Conservation (phyloP, 116 monocot genomes). For the Posidonia oceanica region DNA sequence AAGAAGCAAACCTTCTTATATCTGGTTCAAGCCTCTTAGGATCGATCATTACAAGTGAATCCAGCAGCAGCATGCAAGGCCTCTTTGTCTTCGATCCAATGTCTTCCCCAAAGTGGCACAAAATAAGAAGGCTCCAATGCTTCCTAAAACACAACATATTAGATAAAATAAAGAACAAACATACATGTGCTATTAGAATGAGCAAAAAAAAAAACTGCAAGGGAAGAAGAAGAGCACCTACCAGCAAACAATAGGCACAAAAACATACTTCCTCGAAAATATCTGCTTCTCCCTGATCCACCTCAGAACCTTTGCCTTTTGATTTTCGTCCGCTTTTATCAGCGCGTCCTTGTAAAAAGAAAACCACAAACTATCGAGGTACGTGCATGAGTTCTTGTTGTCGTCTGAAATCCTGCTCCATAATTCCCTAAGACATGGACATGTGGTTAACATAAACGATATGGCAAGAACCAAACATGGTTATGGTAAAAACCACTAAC, state of each 20-base stretch:
- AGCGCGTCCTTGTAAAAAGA: slow-evolving; percentile 30
- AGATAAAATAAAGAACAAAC: not conserved
- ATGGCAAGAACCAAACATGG: not conserved
- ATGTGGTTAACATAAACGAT: too few relatives aligned
- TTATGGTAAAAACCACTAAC: slow-evolving; percentile 14
- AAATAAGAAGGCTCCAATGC: slow-evolving; percentile 74
- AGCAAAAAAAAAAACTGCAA: not conserved
- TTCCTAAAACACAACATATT: slow-evolving; percentile 22
- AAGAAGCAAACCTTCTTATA: slow-evolving; percentile 40
- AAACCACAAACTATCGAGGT: slow-evolving; percentile 73
- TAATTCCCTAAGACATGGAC: slow-evolving; percentile 21
- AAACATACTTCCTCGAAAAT: slow-evolving; percentile 58
- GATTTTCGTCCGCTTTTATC: slow-evolving; percentile 8
- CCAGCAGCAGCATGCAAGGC: slow-evolving; percentile 66
- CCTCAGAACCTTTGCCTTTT: slow-evolving; percentile 36
- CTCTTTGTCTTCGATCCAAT: slow-evolving; percentile 14
- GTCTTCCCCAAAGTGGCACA: slow-evolving; percentile 63
- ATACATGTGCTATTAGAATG: not conserved
- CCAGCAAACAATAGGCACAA: slow-evolving; percentile 79
- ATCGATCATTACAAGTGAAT: slow-evolving; percentile 38
- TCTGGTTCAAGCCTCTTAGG: slow-evolving; percentile 53
- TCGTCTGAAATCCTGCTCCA: slow-evolving; percentile 47
- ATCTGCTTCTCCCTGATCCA: slow-evolving; percentile 57
- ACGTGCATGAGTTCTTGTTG: slow-evolving; percentile 34
- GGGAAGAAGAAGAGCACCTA: slow-evolving; percentile 5